Evolutionary conservation across 345 rosid species (phyloP).

Genomic region (Citrus australasica): DNA sequence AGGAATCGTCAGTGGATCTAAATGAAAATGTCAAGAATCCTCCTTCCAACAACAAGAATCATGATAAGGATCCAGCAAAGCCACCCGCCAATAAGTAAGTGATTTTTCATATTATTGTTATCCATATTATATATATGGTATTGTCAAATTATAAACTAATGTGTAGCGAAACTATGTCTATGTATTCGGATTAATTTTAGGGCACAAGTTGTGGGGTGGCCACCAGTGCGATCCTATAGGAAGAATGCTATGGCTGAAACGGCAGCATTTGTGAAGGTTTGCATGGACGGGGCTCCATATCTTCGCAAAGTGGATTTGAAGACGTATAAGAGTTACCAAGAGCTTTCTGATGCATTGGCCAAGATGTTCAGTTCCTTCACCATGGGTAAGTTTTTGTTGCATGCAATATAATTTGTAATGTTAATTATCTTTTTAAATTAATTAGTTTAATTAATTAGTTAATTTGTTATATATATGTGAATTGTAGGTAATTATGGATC

Average conservation of each 20-base stretch:
- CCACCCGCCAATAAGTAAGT: constrained; percentile 76
- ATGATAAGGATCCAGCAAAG: constrained; percentile 48
- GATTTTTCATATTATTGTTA: background rate
- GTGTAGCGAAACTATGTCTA: background rate
- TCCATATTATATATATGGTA: too few relatives aligned
- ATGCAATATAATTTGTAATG: background rate
- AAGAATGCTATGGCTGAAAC: constrained; percentile 67
- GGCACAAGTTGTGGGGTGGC: constrained; percentile 97
- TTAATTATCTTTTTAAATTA: background rate
- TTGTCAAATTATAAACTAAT: background rate
- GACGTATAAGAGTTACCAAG: constrained; percentile 81
- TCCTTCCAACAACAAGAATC: constrained; percentile 36
- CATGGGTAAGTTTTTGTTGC: constrained; percentile 54
- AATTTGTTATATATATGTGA: background rate
- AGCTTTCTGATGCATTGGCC: constrained; percentile 82
- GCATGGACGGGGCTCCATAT: constrained; percentile 98
- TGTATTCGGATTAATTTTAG: constrained; percentile 23
- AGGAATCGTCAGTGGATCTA: constrained; percentile 34
- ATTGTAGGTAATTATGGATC: constrained; percentile 49
- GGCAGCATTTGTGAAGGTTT: constrained; percentile 86
- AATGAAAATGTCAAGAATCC: constrained; percentile 25
- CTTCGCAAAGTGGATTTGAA: constrained; percentile 93
- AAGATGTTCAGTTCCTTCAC: constrained; percentile 98
- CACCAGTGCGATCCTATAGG: constrained; percentile 87
- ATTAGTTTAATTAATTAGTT: too few relatives aligned